phyloP scores from a whole-genome alignment of 2,329 filamentous ascomycete species.

The Rutstroemia sydowiana region DNA sequence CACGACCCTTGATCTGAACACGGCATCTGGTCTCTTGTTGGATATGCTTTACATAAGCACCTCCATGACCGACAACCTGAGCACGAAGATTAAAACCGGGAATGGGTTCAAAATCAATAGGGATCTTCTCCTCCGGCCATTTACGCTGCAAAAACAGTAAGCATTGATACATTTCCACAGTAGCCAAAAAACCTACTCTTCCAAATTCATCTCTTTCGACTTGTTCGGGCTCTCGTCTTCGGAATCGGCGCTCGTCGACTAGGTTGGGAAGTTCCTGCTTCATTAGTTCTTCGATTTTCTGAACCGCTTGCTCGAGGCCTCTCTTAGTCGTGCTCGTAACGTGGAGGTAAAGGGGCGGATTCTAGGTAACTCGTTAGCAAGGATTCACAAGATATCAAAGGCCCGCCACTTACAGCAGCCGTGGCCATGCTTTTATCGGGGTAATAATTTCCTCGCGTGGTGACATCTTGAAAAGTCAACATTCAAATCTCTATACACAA shows the following conservation, averaged over 20 bases:
- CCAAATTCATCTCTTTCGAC: conserved; percentile 89
- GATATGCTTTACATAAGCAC: conserved; percentile 96
- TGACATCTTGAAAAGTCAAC: conserved; percentile 83
- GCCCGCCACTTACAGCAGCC: conserved; percentile 60
- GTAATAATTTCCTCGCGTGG: conserved; percentile 91
- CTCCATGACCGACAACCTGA: conserved; percentile 90
- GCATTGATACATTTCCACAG: conserved; percentile 1
- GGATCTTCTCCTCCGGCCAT: conserved; percentile 96
- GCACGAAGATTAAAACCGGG: conserved; percentile 93
- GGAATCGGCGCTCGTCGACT: conserved; percentile 89
- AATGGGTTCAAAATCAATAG: conserved; percentile 82
- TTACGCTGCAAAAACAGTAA: conserved; percentile 59
- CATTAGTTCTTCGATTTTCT: conserved; percentile 90
- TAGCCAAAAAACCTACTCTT: conserved; percentile 51
- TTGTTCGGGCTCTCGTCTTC: conserved; percentile 68
- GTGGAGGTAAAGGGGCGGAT: conserved; percentile 88
- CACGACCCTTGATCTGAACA: conserved; percentile 95
- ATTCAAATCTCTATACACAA: conserved; percentile 36
- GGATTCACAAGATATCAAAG: background rate
- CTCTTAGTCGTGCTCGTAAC: conserved; percentile 88
- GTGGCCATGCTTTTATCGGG: conserved; percentile 98
- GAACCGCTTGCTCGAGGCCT: conserved; percentile 82
- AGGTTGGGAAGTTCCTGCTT: conserved; percentile 91
- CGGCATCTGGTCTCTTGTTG: conserved; percentile 91
- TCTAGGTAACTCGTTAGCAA: conserved; percentile 46